Base-by-base conservation (phyloP, 768 basidiomycete genomes). In the Mycena albidolilacea region DNA sequence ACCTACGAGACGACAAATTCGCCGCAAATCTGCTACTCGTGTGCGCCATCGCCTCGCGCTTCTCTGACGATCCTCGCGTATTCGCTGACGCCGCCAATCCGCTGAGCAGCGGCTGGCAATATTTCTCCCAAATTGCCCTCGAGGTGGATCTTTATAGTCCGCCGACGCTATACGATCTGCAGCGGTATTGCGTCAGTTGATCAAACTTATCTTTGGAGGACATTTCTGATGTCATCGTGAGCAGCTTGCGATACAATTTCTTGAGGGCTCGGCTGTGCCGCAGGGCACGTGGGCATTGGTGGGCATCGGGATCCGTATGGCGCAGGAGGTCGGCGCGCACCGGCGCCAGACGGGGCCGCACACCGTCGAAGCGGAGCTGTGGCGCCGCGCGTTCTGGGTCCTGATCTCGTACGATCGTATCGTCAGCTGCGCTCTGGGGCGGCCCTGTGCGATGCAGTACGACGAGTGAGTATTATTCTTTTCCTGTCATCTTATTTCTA, bases 291-390 rank as follows among this genome's bases (percentile, higher is more conserved):
- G 94, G 94, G 88, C 88, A 1, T 78, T 92, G 64, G 87, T 91
- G 39, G 93, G 93, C 6, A 86, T 86, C 17, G 73, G 64, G 1
- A 14, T 74, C 7, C 73, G 73, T 12, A 62, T 74, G 38, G 64
- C 65, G 10, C 73, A 94, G 78, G 94, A 96, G 72, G 88, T 93
- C 46, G 90, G 95, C 39, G 91, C 89, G 0, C 95, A 95, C 80
- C 81, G 84, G 66, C 79, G 86, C 79, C 61, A 71, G 78, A 2
- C 37, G 11, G 6, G 3, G 37, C 58, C 19, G 3, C 48, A 50
- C 48, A 50, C 48, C 7, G n/a, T 50, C 10, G 48, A 50, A 14
- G 48, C 48, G 7, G 48, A 50, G 19, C 48, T 50, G n/a, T n/a
- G 5, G 48, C 48, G 48, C 7, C 48, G 48, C n/a, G 48, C 48